Evolutionary conservation across 176 grass and related monocot genomes (phyloP), one percentile per base, ranked within the genome.

Genomic region (Oryza glaberrima): DNA sequence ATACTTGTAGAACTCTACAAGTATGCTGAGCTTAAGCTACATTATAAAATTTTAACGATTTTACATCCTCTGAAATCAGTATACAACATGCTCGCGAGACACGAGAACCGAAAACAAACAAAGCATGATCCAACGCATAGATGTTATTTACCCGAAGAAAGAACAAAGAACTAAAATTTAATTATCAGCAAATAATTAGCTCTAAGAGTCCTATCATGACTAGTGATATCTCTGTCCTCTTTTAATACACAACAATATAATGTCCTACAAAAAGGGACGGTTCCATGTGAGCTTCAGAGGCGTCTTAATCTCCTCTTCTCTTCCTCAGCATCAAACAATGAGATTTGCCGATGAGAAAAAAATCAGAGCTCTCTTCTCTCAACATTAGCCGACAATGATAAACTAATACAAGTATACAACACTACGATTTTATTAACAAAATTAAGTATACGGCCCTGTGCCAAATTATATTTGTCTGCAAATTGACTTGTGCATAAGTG

Each of bases 401-500:
- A 86, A 85, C 41, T 77, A 90, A 3, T 45, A 73, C n/a, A 45
- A 36, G 72, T 63, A 63, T 63, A 58, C 19, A 58, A 8, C 54
- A 19, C 54, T 58, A 58, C 2, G 17, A 7, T 8, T 20, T 58
- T 58, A 58, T 58, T 58, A 58, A 58, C 20, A 58, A 58, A n/a
- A 2, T 56, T 56, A 58, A 58, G 54, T 58, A 58, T 58, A 9
- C 54, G 3, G 16, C 58, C 2, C 70, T 69, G 68, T 12, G 78
- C 47, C 52, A 74, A 76, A 65, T 36, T 72, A 72, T 78, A 78
- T 48, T 49, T 52, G 41, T 41, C 69, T 19, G 40, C 70, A 76
- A 40, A 90, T 84, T 91, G 89, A 91, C 85, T 91, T 84, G 81
- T 26, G 81, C 81, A 28, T 77, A 67, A 43, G 64, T 90, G 84